Evolutionary conservation across 2,329 filamentous ascomycete genomes (phyloP), one percentile per base, ranked within the genome.

Genomic region (Lasiodiplodia gonubiensis): DNA sequence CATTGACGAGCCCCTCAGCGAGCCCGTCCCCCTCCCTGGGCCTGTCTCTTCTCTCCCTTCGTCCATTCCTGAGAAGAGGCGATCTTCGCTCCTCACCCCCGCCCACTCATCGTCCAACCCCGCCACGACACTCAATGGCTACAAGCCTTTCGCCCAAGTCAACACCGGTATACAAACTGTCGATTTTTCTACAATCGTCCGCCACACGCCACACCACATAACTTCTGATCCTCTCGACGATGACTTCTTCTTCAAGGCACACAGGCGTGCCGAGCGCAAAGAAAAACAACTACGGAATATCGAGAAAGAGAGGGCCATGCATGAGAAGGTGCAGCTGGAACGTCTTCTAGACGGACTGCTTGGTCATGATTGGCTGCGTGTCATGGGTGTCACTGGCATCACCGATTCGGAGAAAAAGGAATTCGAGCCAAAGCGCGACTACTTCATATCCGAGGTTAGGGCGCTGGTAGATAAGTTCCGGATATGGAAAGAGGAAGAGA

Each of bases 341-440:
- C 82, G 87, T 8, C 80, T 90, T 18, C 84, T 97, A 7, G 93
- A 95, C 65, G 93, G 93, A 21, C 85, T 99, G 1, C 91, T 93
- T 76, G 92, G 94, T 2, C 92, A 92, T 68, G 95, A 98, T 78
- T 99, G 95, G 95, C 84, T 97, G 67, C 90, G 92, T 69, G 87
- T 94, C 4, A 93, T 99, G 89, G 95, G 94, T 30, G 90, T 98
- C 39, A 94, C 89, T 70, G 92, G 86, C 46, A 81, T 96, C 46
- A 96, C 93, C 0, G 94, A 97, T 74, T 89, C 88, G 25, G 92
- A 92, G 74, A 94, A 92, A 80, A 95, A 91, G 77, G 87, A 90
- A 35, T 97, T 93, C 78, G 93, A 97, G 78, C 89, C 91, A 2
- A 95, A 95, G 69, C 88, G 95, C 33, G 86, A 90, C 69, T 89